Evolutionary conservation across 805 yeast genomes (phyloP).

Genomic region (Pichia occidentalis): DNA sequence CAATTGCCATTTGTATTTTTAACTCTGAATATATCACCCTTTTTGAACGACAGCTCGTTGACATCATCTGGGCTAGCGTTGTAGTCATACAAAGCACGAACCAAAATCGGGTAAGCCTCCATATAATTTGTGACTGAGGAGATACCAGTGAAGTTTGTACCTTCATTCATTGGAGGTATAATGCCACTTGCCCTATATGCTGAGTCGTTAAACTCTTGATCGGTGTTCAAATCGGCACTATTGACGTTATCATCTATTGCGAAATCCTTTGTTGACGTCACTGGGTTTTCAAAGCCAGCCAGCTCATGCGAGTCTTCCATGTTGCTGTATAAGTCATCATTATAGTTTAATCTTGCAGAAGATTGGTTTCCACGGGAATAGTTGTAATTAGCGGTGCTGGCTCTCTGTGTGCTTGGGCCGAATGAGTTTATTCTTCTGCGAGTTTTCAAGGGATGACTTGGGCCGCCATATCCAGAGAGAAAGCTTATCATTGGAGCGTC

Average conservation of each 20-base stretch:
- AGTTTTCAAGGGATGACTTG: conserved; percentile 18
- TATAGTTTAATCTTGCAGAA: conserved; percentile 1
- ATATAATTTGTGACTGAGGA: conserved; percentile 9
- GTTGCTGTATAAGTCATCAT: conserved; percentile 6
- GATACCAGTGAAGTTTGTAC: conserved; percentile 11
- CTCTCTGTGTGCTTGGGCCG: conserved; percentile 3
- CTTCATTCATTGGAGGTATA: background rate
- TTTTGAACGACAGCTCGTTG: conserved; percentile 82
- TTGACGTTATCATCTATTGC: background rate
- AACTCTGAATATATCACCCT: conserved; percentile 87
- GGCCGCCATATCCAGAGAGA: conserved; percentile 72
- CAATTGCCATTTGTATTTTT: conserved; percentile 93
- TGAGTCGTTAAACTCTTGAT: conserved; percentile 11
- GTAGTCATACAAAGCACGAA: conserved; percentile 80
- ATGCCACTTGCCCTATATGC: conserved; percentile 15
- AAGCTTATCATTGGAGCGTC: conserved; percentile 81
- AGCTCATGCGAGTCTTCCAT: conserved; percentile 11
- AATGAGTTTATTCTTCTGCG: conserved; percentile 14
- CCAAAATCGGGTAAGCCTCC: conserved; percentile 66
- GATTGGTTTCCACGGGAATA: conserved; percentile 8
- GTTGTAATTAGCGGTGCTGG: background rate
- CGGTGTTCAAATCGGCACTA: background rate
- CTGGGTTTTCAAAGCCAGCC: conserved; percentile 14
- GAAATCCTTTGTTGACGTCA: conserved; percentile 1
- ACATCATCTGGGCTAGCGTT: conserved; percentile 89